phyloP scores from a whole-genome alignment of 495 filamentous ascomycete genomes.

The Podospora fimiseda region DNA sequence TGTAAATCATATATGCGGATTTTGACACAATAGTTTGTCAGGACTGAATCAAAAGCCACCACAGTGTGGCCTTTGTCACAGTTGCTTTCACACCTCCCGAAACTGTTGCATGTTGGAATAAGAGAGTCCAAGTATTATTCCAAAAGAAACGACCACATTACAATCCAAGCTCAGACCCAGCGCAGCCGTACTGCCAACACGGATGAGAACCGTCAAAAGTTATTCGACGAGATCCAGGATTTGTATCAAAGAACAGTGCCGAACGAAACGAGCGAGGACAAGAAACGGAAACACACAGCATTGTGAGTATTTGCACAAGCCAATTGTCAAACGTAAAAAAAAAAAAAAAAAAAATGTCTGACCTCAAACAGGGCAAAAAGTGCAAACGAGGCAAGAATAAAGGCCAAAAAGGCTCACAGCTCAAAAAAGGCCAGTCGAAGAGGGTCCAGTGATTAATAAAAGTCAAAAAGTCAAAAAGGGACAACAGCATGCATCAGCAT shows the following conservation, averaged over 20 bases:
- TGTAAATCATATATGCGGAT: not conserved
- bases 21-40: slow-evolving; percentile 32
- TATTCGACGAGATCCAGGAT: slow-evolving; percentile 48
- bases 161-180: slow-evolving; percentile 39
- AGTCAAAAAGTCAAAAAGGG: not conserved
- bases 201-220: slow-evolving; percentile 39
- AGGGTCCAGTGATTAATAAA: slow-evolving; percentile 5
- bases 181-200: slow-evolving; percentile 41
- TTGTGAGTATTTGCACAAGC: slow-evolving; percentile 33
- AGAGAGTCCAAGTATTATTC: slow-evolving; percentile 65
- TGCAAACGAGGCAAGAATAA: slow-evolving; percentile 64
- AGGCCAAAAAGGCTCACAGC: slow-evolving; percentile 68
- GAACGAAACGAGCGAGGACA: slow-evolving; percentile 29
- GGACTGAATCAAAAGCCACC: slow-evolving; percentile 90
- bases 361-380: slow-evolving; percentile 53
- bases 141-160: slow-evolving; percentile 49
- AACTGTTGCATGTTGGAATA: slow-evolving; percentile 56
- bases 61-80: slow-evolving; percentile 52
- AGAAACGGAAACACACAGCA: slow-evolving; percentile 35
- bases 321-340: not conserved
- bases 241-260: slow-evolving; percentile 52
- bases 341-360: not conserved
- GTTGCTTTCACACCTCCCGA: slow-evolving; percentile 59
- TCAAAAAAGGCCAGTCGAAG: slow-evolving; percentile 72
- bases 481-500: not conserved